Conservation (phyloP, 108 stramenopile genomes). For the Aurantiochytrium sp. region DNA sequence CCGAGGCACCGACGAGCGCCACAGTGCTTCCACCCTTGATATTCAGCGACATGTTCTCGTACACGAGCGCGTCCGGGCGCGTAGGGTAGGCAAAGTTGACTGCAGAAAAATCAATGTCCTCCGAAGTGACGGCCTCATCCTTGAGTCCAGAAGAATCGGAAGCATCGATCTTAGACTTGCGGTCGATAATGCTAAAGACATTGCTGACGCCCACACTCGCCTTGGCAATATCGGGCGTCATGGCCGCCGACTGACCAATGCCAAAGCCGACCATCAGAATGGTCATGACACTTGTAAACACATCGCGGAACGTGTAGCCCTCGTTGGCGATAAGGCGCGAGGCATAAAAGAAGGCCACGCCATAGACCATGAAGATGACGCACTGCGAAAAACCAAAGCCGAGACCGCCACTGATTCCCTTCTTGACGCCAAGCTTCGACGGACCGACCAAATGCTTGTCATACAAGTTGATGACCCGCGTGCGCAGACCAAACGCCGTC, state of each 20-base stretch:
- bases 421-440: constrained; percentile 11
- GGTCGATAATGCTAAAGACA: constrained; percentile 43
- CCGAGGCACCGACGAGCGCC: constrained; percentile 34
- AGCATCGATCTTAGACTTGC: constrained; percentile 20
- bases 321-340: constrained; percentile 25
- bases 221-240: constrained; percentile 29
- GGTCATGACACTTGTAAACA: constrained; percentile 37
- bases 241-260: constrained; percentile 37
- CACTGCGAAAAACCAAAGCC: constrained; percentile 33
- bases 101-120: background rate
- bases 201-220: constrained; percentile 35
- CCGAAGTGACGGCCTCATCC: background rate
- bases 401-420: constrained; percentile 26
- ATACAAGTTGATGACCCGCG: constrained; percentile 35
- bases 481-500: constrained; percentile 44
- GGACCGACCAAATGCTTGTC: constrained; percentile 30
- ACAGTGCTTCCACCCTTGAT: constrained; percentile 16
- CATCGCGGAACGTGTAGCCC: constrained; percentile 29
- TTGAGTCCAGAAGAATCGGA: background rate
- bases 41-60: background rate
- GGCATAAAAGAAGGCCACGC: constrained; percentile 40
- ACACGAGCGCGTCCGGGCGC: background rate
- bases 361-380: constrained; percentile 36
- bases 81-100: constrained; percentile 35
- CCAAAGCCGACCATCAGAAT: constrained; percentile 43